Evolutionary conservation across 2,329 filamentous ascomycete species (phyloP).

Genomic region (Sporothrix schenckii): DNA sequence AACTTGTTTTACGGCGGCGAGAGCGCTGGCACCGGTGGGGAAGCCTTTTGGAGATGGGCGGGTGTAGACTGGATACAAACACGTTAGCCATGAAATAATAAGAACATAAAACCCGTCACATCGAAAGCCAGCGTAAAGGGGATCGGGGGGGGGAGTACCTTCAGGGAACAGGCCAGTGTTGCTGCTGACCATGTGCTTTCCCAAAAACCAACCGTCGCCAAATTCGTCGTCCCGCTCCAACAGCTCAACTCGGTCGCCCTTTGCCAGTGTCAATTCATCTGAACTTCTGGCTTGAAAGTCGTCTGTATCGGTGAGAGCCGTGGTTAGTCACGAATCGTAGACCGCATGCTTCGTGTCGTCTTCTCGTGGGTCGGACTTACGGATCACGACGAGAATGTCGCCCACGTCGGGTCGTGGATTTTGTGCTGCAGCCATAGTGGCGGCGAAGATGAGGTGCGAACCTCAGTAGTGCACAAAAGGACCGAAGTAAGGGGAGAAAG

Average conservation of each 20-base stretch:
- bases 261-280: constrained; percentile 86
- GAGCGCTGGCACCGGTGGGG: constrained; percentile 40
- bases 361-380: constrained; percentile 53
- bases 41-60: constrained; percentile 56
- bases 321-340: not conserved
- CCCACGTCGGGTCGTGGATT: constrained; percentile 61
- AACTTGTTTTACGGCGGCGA: constrained; percentile 33
- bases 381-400: constrained; percentile 70
- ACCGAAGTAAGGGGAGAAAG: not conserved
- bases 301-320: constrained; percentile 59
- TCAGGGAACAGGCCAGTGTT: constrained; percentile 81
- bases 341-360: too few species aligned
- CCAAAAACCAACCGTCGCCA: constrained; percentile 83
- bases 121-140: too few species aligned
- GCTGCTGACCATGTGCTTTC: constrained; percentile 70
- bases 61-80: constrained; percentile 57
- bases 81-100: constrained; percentile 40
- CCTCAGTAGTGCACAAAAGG: constrained; percentile 1
- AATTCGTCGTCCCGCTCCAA: constrained; percentile 87
- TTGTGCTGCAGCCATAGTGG: constrained; percentile 42
- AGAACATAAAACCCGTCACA: not conserved
- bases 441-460: constrained; percentile 22
- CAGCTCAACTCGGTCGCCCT: constrained; percentile 81
- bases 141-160: constrained; percentile 56
- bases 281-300: constrained; percentile 90